These are phyloP conservation scores for Candida oleophila DNA, from an alignment of 805 yeast species.

Conservation along the genomic window DNA sequence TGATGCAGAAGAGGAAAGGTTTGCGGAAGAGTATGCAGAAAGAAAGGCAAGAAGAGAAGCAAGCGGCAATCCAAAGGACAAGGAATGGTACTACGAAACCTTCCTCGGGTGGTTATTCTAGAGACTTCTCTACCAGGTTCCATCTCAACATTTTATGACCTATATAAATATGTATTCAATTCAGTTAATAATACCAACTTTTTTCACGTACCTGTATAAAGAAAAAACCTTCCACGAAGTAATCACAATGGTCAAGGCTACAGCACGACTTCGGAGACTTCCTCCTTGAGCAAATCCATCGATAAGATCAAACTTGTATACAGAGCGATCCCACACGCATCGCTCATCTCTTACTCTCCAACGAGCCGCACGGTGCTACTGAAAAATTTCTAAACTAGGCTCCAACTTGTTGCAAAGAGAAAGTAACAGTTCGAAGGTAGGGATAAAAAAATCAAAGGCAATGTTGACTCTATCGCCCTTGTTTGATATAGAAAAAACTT, in stretches of 20 bases:
- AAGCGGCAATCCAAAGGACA: slow-evolving; percentile 41
- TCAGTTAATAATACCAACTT: no score
- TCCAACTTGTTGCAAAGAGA: background rate
- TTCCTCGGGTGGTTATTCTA: slow-evolving; percentile 50
- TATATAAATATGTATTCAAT: no score
- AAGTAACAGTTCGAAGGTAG: no score
- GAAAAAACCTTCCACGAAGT: no score
- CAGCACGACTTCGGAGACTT: no score
- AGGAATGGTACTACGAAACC: slow-evolving; percentile 49
- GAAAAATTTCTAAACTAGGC: background rate
- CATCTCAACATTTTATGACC: no score
- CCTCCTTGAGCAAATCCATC: background rate
- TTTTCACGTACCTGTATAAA: no score
- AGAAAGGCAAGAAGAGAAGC: slow-evolving; percentile 36
- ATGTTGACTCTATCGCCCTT: slow-evolving; percentile 1
- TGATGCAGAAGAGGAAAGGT: slow-evolving; percentile 51
- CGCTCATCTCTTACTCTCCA: no score
- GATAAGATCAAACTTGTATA: background rate
- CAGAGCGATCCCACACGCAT: no score
- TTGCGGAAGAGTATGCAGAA: slow-evolving; percentile 32
- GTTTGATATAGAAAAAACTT: slow-evolving; percentile 2
- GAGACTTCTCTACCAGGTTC: background rate
- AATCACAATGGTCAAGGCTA: no score
- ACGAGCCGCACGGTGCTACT: background rate
- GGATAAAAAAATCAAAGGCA: no score